Evolutionary conservation across 257 asterid genomes (phyloP).

Genomic region (Solanum paucissectum): DNA sequence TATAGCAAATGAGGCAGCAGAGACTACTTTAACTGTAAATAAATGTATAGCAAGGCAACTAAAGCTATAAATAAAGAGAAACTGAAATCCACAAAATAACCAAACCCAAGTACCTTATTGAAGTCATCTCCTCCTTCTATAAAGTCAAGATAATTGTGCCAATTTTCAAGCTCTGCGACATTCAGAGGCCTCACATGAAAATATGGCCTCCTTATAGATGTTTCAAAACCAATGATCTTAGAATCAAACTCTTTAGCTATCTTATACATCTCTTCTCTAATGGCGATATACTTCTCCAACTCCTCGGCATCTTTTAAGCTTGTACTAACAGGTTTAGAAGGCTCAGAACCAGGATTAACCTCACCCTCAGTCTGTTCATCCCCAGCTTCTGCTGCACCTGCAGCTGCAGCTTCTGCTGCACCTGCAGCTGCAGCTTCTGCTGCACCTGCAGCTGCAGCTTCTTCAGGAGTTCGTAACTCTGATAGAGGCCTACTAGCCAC

Average conservation of each 20-base stretch:
- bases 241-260: constrained; percentile 89
- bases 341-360: constrained; percentile 36
- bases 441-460: constrained; percentile 47
- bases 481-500: constrained; percentile 88
- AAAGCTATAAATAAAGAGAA: constrained; percentile 52
- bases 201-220: constrained; percentile 94
- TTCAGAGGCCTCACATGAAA: constrained; percentile 93
- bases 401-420: constrained; percentile 60
- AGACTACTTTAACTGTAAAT: constrained; percentile 88
- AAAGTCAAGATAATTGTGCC: constrained; percentile 92
- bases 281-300: constrained; percentile 85
- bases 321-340: constrained; percentile 48
- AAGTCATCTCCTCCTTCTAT: constrained; percentile 77
- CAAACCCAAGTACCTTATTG: constrained; percentile 64
- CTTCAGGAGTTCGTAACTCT: constrained; percentile 76
- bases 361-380: constrained; percentile 63
- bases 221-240: constrained; percentile 88
- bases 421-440: constrained; percentile 52
- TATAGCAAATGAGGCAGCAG: constrained; percentile 85
- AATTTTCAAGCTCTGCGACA: constrained; percentile 86
- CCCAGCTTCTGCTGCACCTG: constrained; percentile 40
- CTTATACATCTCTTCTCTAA: constrained; percentile 84
- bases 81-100: constrained; percentile 17
- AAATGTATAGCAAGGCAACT: constrained; percentile 81
- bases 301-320: constrained; percentile 94